Conservation (phyloP, 2,329 filamentous ascomycete genomes). For the Hirsutella rhossiliensis region DNA sequence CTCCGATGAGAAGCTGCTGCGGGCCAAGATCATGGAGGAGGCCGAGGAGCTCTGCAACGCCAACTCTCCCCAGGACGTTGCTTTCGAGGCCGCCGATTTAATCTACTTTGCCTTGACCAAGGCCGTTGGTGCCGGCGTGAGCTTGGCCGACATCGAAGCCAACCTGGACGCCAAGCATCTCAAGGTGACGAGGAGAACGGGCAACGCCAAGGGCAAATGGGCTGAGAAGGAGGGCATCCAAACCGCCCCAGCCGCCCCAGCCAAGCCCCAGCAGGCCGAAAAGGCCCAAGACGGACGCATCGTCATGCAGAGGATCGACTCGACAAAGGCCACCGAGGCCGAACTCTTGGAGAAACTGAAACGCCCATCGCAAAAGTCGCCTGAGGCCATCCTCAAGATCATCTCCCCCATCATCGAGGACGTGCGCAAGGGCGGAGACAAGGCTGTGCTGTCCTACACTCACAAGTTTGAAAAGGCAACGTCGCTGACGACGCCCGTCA, state of each 20-base stretch:
- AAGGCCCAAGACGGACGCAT: constrained; percentile 45
- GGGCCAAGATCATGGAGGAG: constrained; percentile 98
- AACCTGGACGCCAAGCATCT: constrained; percentile 90
- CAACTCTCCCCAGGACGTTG: constrained; percentile 67
- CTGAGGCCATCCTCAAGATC: constrained; percentile 86
- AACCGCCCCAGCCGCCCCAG: constrained; percentile 22
- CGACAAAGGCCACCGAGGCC: constrained; percentile 47
- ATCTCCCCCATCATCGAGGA: constrained; percentile 86
- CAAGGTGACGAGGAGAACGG: constrained; percentile 87
- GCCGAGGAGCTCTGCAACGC: constrained; percentile 90
- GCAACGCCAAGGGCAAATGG: constrained; percentile 91
- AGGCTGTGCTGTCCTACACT: constrained; percentile 81
- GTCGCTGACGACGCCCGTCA: constrained; percentile 75
- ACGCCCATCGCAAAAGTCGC: constrained; percentile 85
- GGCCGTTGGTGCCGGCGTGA: constrained; percentile 74
- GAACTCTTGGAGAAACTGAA: constrained; percentile 66
- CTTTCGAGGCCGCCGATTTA: constrained; percentile 89
- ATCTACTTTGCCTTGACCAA: constrained; percentile 94
- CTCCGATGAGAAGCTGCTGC: constrained; percentile 76
- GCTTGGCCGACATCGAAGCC: constrained; percentile 76
- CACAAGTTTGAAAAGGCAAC: constrained; percentile 98
- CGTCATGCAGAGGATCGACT: constrained; percentile 69
- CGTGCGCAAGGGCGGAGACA: constrained; percentile 73
- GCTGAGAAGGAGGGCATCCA: constrained; percentile 67
- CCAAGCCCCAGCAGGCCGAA: constrained; percentile 20